A percentile compares a stretch with the other conserved stretches of the same genome.
phyloP scores from a whole-genome alignment of 805 yeast species.

The Yarrowia keelungensis region DNA sequence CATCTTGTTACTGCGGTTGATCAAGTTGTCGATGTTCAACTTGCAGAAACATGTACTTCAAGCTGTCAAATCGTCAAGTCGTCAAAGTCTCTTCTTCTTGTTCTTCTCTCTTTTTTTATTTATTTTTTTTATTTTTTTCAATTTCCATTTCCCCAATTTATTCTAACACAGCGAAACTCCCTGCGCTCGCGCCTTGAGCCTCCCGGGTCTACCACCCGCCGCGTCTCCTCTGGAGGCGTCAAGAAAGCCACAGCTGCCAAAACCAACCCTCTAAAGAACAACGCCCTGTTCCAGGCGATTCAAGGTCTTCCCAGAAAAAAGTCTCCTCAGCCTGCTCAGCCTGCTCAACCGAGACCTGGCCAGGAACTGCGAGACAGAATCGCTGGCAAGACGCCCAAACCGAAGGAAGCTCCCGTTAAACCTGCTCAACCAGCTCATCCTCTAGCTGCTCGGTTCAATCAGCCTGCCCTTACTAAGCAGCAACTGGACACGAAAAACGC shows the following conservation, averaged over 20 bases:
- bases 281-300: conserved; percentile 32
- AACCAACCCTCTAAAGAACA: conserved; percentile 5
- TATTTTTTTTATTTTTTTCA: no score
- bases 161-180: conserved; percentile 15
- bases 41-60: no score
- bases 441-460: neutral
- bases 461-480: neutral
- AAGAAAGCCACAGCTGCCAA: neutral
- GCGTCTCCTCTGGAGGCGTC: no score
- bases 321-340: neutral
- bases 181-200: no score
- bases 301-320: conserved; percentile 7
- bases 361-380: conserved; percentile 19
- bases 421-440: neutral
- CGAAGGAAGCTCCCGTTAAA: neutral
- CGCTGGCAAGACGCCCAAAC: conserved; percentile 5
- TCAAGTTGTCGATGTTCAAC: no score
- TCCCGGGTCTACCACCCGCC: no score
- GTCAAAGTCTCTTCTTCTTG: no score
- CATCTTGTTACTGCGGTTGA: no score
- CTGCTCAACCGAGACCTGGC: neutral
- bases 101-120: no score
- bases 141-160: no score
- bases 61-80: no score
- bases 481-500: neutral